Evolutionary conservation across 1,284 basidiomycete species (phyloP).

Genomic region (Cystobasidium pallidum): DNA sequence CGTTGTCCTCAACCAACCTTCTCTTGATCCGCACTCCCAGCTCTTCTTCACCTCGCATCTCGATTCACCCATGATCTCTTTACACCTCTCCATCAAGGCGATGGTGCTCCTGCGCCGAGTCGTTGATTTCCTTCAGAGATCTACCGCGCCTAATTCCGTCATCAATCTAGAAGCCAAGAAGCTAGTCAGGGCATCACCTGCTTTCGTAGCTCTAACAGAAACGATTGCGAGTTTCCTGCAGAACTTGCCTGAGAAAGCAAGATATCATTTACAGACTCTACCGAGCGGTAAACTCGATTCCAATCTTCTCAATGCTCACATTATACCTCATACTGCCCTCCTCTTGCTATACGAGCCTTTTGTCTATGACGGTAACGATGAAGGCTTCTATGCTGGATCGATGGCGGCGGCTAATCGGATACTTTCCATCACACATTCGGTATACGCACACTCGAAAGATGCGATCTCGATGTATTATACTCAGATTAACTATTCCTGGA

Average conservation of each 20-base stretch:
- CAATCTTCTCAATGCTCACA: slow-evolving; percentile 36
- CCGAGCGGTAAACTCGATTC: slow-evolving; percentile 30
- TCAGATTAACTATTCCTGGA: slow-evolving; percentile 40
- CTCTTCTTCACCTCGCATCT: slow-evolving; percentile 36
- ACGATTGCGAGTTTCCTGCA: slow-evolving; percentile 20
- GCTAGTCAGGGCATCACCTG: slow-evolving; percentile 11
- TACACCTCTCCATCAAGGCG: slow-evolving; percentile 35
- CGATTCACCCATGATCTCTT: slow-evolving; percentile 35
- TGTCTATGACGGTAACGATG: slow-evolving; percentile 24
- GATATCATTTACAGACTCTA: slow-evolving; percentile 21
- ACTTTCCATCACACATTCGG: slow-evolving; percentile 8
- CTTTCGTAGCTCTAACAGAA: slow-evolving; percentile 17
- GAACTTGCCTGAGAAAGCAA: slow-evolving; percentile 24
- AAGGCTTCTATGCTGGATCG: slow-evolving; percentile 19
- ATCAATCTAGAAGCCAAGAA: slow-evolving; percentile 35
- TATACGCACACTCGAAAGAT: slow-evolving; percentile 36
- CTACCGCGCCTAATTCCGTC: slow-evolving; percentile 21
- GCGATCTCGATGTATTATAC: slow-evolving; percentile 28
- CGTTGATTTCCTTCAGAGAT: slow-evolving; percentile 27
- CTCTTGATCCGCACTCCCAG: slow-evolving; percentile 36
- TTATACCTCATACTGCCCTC: slow-evolving; percentile 28
- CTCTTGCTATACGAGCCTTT: slow-evolving; percentile 40
- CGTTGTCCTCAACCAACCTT: slow-evolving; percentile 36
- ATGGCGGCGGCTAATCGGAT: slow-evolving; percentile 33
- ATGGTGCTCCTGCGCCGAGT: slow-evolving; percentile 30